phyloP scores from a whole-genome alignment of 1,284 basidiomycete genomes.

The Leccinum griseonigrum region DNA sequence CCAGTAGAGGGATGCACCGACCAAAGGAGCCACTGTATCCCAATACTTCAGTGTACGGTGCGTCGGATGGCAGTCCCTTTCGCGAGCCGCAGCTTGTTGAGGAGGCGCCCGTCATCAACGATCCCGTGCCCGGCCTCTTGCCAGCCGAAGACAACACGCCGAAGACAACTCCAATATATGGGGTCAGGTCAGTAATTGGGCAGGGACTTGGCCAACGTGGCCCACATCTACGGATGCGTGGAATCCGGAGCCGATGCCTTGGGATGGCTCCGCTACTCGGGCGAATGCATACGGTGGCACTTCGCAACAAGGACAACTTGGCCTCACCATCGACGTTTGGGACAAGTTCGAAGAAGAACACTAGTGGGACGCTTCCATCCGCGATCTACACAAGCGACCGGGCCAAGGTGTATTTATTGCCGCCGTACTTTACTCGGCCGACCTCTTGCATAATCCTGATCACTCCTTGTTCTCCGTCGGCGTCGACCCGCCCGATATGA shows the following conservation, averaged over 20 bases:
- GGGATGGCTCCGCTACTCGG: conserved; percentile 27
- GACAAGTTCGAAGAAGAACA: conserved; percentile 53
- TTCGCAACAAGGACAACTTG: conserved; percentile 24
- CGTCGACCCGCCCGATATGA: conserved; percentile 39
- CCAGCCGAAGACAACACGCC: conserved; percentile 9
- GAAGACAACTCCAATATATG: conserved; percentile 13
- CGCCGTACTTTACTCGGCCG: conserved; percentile 53
- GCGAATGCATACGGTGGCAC: conserved; percentile 12
- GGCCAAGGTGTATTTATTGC: conserved; percentile 59
- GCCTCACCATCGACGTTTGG: conserved; percentile 52
- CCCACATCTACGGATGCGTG: conserved; percentile 16
- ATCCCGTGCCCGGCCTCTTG: conserved; percentile 31
- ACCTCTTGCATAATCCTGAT: conserved; percentile 63
- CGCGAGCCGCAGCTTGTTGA: conserved; percentile 47
- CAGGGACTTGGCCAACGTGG: conserved; percentile 14
- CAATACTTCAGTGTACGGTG: conserved; percentile 22
- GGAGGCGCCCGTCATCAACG: conserved; percentile 31
- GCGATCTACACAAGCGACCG: conserved; percentile 47
- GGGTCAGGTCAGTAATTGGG: conserved; percentile 20
- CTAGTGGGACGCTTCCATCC: conserved; percentile 62
- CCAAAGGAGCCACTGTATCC: conserved; percentile 6
- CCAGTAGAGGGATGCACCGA: background rate
- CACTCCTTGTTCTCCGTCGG: conserved; percentile 67
- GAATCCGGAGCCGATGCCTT: conserved; percentile 23
- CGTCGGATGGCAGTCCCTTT: conserved; percentile 31